These are phyloP conservation scores for Ceratocystis destructans DNA, from an alignment of 2,329 filamentous ascomycete species.

Conservation along the genomic window DNA sequence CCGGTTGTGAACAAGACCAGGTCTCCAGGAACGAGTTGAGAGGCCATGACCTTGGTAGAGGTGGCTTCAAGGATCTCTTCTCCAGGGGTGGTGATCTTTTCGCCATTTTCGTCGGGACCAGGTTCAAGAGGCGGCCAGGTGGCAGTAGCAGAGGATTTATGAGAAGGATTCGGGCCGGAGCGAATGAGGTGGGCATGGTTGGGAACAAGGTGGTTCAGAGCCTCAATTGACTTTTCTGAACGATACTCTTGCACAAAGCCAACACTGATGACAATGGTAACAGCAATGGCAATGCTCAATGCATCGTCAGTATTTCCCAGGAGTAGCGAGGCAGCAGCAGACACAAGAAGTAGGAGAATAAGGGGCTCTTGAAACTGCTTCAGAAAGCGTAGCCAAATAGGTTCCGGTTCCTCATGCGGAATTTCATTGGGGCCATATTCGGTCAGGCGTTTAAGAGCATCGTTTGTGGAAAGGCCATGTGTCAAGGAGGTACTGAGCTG, in stretches of 20 bases:
- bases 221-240: conserved; percentile 94
- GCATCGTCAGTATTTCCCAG: conserved; percentile 93
- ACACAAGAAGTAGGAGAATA: conserved; percentile 80
- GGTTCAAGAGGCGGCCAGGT: conserved; percentile 35
- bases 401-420: conserved; percentile 83
- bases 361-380: conserved; percentile 96
- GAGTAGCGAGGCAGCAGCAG: conserved; percentile 73
- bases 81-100: conserved; percentile 44
- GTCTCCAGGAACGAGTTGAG: conserved; percentile 80
- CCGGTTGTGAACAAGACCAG: conserved; percentile 88
- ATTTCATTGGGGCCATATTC: conserved; percentile 87
- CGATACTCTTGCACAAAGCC: conserved; percentile 96
- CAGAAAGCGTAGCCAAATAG: conserved; percentile 84
- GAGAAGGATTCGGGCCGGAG: conserved; percentile 28
- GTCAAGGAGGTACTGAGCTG: conserved; percentile 70
- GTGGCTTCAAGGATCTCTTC: conserved; percentile 54
- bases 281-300: conserved; percentile 85
- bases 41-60: conserved; percentile 74
- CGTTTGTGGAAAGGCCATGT: conserved; percentile 64
- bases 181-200: conserved; percentile 94
- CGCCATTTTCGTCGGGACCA: conserved; percentile 26
- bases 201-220: conserved; percentile 81
- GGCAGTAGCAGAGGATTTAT: conserved; percentile 27
- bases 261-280: conserved; percentile 91
- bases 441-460: conserved; percentile 66